A percentile compares a stretch with the other conserved stretches of the same genome.
Evolutionary conservation across 306 rosid species (phyloP).

Genomic region (Prunus mongolica): DNA sequence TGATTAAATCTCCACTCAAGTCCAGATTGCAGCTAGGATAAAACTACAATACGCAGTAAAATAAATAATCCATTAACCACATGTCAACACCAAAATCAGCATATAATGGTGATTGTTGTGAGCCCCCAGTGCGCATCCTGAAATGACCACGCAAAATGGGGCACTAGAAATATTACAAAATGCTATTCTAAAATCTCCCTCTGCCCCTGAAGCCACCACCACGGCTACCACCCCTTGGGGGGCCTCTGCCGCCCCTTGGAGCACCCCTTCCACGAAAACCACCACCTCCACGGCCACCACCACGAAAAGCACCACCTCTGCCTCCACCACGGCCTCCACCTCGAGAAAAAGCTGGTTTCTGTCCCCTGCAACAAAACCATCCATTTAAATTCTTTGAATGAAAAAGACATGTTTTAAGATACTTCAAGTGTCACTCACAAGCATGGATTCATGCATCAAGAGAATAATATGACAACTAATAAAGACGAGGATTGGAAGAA

Average conservation of each 20-base stretch:
- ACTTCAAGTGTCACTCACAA: not conserved
- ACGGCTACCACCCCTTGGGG: constrained; percentile 67
- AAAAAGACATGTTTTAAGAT: not conserved
- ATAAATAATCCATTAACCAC: constrained; percentile 22
- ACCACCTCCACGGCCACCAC: constrained; percentile 53
- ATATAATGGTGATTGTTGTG: constrained; percentile 10
- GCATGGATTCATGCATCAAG: not conserved
- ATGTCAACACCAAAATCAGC: constrained; percentile 13
- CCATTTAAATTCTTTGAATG: not conserved
- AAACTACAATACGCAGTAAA: constrained; percentile 18
- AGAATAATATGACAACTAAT: not conserved
- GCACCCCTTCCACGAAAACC: constrained; percentile 85
- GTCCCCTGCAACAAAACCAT: constrained; percentile 63
- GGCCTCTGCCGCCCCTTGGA: constrained; percentile 78
- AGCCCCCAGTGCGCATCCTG: constrained; percentile 12
- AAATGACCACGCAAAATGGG: constrained; percentile 27
- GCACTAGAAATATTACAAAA: constrained; percentile 26
- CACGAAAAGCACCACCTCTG: constrained; percentile 36
- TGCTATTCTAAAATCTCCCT: constrained; percentile 54
- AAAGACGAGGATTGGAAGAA: not conserved
- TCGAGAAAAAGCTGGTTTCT: constrained; percentile 35
- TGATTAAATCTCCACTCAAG: not conserved
- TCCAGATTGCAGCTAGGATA: not conserved
- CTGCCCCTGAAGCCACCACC: constrained; percentile 90
- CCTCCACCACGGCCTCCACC: constrained; percentile 61